Base-by-base conservation (phyloP, 352 stramenopile genomes). In the Pythium diclinum region DNA sequence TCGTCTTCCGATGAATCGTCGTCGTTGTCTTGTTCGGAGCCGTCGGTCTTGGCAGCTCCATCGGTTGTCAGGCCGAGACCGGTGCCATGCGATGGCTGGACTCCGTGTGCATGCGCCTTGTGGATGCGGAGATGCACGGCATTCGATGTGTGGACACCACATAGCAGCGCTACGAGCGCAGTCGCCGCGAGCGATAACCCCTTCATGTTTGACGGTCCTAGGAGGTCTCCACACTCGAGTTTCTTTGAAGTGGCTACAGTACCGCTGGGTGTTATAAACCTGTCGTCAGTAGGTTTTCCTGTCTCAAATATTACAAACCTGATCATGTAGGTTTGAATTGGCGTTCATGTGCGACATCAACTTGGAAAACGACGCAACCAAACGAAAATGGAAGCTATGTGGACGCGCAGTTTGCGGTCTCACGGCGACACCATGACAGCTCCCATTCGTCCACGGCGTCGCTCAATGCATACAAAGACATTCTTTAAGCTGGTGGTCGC, bases 1-100 rank as follows among this genome's bases (percentile, higher is more conserved):
- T 62, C 30, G 14, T 62, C 33, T 19, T 33, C 30, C 7, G 30
- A 42, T n/a, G 38, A 32, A 6, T 63, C 40, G 25, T 61, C 30
- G 36, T 17, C n/a, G 5, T 61, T 19, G 30, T 40, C 54, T 1
- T 48, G 6, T 0, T 54, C 6, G 38, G 23, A 23, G 16, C 48
- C 23, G 28, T 3, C 21, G 9, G 48, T 28, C 11, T 54, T 14
- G 2, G 19, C 13, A 25, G 25, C 56, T 38, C 17, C 25, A 6
- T 8, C 19, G 1, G 23, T 13, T 5, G 25, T 33, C 10, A 25
- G 28, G 3, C 10, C 9, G 14, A 5, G 23, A 3, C 25, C 17
- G 2, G 5, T 53, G 47, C 3, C n/a, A 10, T 52, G n/a, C n/a
- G 17, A 25, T 16, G 46, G 11, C 25, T 30, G 8, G 19, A n/a